Evolutionary conservation across 768 basidiomycete genomes (phyloP).

Genomic region (Rubroboletus pulcherrimus): DNA sequence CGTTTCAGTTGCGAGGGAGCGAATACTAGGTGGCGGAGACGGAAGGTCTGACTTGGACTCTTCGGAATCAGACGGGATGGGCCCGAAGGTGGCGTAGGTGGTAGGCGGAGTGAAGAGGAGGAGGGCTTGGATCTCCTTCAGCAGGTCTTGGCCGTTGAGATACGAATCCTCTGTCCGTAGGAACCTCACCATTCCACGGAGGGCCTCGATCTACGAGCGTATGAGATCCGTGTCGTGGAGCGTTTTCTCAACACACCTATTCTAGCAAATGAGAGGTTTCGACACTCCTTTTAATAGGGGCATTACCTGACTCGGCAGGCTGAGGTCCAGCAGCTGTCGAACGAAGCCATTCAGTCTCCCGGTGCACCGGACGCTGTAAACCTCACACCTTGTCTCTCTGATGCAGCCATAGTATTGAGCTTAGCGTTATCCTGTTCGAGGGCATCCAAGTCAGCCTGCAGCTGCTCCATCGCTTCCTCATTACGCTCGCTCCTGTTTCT

Average conservation of each 20-base stretch:
- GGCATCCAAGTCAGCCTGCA: slow-evolving; percentile 83
- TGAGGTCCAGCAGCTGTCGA: slow-evolving; percentile 44
- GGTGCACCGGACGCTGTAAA: not conserved
- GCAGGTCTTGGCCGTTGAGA: slow-evolving; percentile 88
- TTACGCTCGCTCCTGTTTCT: slow-evolving; percentile 89
- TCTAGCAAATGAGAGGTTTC: slow-evolving; percentile 66
- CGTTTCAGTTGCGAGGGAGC: slow-evolving; percentile 74
- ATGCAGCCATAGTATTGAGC: slow-evolving; percentile 63
- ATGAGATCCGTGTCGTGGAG: slow-evolving; percentile 2
- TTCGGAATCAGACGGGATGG: slow-evolving; percentile 65
- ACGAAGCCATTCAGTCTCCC: not conserved
- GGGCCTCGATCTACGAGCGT: slow-evolving; percentile 69
- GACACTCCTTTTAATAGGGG: slow-evolving; percentile 71
- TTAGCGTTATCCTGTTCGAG: slow-evolving; percentile 87
- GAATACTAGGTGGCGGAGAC: slow-evolving; percentile 48
- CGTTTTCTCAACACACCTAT: slow-evolving; percentile 50
- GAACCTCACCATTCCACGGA: slow-evolving; percentile 89
- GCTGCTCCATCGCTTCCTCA: slow-evolving; percentile 90
- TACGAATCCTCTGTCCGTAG: slow-evolving; percentile 92
- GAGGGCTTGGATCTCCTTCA: slow-evolving; percentile 78
- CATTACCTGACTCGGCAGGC: slow-evolving; percentile 36
- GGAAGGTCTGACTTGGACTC: slow-evolving; percentile 53
- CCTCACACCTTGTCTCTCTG: slow-evolving; percentile 66
- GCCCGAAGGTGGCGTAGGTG: slow-evolving; percentile 47
- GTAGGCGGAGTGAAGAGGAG: slow-evolving; percentile 50